phyloP scores from a whole-genome alignment of 331 rosid species.

The Pyracantha coccinea region DNA sequence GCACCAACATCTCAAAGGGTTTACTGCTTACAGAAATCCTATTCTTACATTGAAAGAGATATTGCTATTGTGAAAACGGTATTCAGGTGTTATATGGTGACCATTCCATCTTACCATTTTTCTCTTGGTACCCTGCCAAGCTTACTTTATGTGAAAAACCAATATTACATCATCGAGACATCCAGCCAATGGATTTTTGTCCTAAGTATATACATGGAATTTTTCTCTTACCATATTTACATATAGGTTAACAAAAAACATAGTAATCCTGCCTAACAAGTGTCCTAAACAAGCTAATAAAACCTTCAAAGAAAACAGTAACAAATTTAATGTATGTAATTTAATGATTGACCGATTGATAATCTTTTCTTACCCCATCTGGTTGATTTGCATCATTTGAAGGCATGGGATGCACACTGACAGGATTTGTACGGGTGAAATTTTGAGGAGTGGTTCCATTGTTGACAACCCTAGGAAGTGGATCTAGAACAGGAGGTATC shows the following conservation, averaged over 20 bases:
- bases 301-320: background rate
- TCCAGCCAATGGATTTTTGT: background rate
- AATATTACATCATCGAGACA: background rate
- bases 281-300: background rate
- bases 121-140: background rate
- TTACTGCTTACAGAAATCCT: background rate
- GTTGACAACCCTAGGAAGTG: constrained; percentile 44
- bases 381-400: constrained; percentile 31
- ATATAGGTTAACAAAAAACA: background rate
- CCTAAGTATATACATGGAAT: background rate
- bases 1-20: background rate
- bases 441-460: constrained; percentile 32
- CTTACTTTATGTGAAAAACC: background rate
- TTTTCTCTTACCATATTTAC: background rate
- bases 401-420: constrained; percentile 41
- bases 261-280: background rate
- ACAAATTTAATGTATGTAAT: background rate
- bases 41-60: background rate
- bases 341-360: background rate
- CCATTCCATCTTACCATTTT: background rate
- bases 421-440: constrained; percentile 24
- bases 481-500: constrained; percentile 42
- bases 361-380: constrained; percentile 38
- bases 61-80: background rate
- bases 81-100: background rate